Percentiles rank a stretch among this genome's conserved stretches.
These are phyloP conservation scores for Plasmodium vivax DNA, from an alignment of 169 alveolate genomes.

Conservation along the genomic window DNA sequence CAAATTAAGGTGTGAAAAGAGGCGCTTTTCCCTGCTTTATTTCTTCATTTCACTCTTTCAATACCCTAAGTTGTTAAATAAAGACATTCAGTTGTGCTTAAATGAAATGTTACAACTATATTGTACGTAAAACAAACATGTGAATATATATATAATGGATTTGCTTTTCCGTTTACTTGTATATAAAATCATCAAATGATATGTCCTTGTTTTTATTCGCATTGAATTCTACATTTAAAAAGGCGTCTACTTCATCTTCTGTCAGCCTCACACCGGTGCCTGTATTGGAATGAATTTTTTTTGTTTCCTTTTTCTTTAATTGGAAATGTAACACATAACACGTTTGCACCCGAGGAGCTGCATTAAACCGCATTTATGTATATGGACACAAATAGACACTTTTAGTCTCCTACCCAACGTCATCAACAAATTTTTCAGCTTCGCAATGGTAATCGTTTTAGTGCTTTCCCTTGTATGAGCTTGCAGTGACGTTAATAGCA, in stretches of 20 bases:
- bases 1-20: slow-evolving; percentile 4
- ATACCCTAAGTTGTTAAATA: slow-evolving; percentile 22
- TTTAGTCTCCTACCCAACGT: slow-evolving; percentile 53
- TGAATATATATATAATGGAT: not conserved
- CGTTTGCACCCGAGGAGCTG: not conserved
- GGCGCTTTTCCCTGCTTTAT: not conserved
- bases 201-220: slow-evolving; percentile 43
- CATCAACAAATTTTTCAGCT: slow-evolving; percentile 50
- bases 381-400: not conserved
- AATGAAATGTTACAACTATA: slow-evolving; percentile 8
- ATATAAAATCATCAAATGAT: slow-evolving; percentile 66
- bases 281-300: slow-evolving; percentile 16
- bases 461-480: slow-evolving; percentile 45
- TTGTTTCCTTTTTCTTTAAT: slow-evolving; percentile 1
- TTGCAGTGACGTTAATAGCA: slow-evolving; percentile 49
- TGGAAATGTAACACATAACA: not conserved
- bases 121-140: not conserved
- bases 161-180: slow-evolving; percentile 55
- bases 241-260: slow-evolving; percentile 74
- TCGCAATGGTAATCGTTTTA: slow-evolving; percentile 28
- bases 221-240: slow-evolving; percentile 64
- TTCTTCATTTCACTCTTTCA: slow-evolving; percentile 41
- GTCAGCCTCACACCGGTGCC: slow-evolving; percentile 59
- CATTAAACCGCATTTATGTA: not conserved
- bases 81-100: slow-evolving; percentile 11